phyloP scores from a whole-genome alignment of 2,329 filamentous ascomycete genomes.

The Tolypocladium endophyticum region DNA sequence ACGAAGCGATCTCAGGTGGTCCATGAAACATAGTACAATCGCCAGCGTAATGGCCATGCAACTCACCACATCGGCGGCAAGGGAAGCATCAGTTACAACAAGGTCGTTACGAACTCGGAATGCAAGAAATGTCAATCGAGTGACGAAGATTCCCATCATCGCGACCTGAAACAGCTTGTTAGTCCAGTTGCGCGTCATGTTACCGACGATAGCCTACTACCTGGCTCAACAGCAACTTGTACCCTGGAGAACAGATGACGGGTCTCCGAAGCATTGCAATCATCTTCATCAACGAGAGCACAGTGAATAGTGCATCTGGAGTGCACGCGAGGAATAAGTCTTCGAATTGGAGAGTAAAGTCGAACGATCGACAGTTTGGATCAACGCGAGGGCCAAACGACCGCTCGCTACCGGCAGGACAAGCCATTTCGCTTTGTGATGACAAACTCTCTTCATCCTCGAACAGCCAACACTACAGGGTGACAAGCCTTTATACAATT shows the following conservation, averaged over 20 bases:
- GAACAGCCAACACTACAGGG: not conserved
- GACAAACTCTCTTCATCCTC: too few relatives aligned
- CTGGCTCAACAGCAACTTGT: not conserved
- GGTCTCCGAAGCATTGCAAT: not conserved
- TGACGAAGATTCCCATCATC: too few relatives aligned
- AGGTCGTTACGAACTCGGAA: not conserved
- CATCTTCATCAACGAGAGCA: not conserved
- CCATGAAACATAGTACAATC: not conserved
- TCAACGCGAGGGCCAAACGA: not conserved
- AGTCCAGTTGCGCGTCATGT: not conserved
- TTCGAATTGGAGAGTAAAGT: not conserved
- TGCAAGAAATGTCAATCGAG: not conserved
- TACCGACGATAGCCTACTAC: too few relatives aligned
- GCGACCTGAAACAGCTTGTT: not conserved
- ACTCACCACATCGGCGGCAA: not conserved
- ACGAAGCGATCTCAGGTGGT: not conserved
- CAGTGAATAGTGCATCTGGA: not conserved
- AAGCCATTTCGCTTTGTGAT: not conserved
- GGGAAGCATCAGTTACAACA: not conserved
- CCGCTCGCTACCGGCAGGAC: not conserved
- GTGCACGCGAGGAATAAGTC: not conserved
- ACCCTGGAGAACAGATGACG: not conserved
- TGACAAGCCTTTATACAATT: not conserved
- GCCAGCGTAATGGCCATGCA: not conserved
- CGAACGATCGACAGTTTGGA: not conserved